phyloP scores from a whole-genome alignment of 2,329 filamentous ascomycete species.

The Diaporthe sp. region DNA sequence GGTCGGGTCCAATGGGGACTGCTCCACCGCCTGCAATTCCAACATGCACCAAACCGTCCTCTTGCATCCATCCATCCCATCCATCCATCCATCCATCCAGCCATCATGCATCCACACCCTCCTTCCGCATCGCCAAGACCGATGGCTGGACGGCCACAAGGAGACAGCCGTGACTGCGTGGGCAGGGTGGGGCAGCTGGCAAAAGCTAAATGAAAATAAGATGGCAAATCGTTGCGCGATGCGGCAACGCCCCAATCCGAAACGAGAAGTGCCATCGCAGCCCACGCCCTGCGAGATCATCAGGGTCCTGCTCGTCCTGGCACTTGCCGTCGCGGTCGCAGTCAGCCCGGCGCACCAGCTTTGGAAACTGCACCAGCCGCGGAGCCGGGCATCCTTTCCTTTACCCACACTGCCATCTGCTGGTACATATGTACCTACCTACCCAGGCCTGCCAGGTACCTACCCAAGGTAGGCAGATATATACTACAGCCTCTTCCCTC shows the following conservation, averaged over 20 bases:
- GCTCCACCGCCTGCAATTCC: not conserved
- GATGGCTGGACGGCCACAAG: conserved; percentile 1
- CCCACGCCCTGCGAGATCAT: conserved; percentile 17
- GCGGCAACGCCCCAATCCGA: conserved; percentile 24
- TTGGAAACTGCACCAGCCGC: not conserved
- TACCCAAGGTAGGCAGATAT: too few species aligned
- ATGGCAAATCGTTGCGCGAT: conserved; percentile 32
- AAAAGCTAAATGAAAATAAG: conserved; percentile 30
- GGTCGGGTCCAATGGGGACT: conserved; percentile 11
- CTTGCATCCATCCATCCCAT: not conserved
- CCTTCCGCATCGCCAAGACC: conserved; percentile 22
- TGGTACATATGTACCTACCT: not conserved
- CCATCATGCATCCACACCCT: not conserved
- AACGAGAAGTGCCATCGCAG: conserved; percentile 21
- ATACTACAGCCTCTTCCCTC: too few species aligned
- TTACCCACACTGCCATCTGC: not conserved
- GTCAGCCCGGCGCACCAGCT: not conserved
- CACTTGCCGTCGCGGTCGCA: not conserved
- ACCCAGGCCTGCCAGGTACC: too few species aligned
- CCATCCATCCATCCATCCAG: not conserved
- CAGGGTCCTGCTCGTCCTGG: conserved; percentile 32
- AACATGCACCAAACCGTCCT: not conserved
- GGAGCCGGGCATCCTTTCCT: not conserved
- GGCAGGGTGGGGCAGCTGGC: not conserved
- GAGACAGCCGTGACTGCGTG: not conserved